Conservation (phyloP, 306 rosid species). For the Lathyrus sativus region DNA sequence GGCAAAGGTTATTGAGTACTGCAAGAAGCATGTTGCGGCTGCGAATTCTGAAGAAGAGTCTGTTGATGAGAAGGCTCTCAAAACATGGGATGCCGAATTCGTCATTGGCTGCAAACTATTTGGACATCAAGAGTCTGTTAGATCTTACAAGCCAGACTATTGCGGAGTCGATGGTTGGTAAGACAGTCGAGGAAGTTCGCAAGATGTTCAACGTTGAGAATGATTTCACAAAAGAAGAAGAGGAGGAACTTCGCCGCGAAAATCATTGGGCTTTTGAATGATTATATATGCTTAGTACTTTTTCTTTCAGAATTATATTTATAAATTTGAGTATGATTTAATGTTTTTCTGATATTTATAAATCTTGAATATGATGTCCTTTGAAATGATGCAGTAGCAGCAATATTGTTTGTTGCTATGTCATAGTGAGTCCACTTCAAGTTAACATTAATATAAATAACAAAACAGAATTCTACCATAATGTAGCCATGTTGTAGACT, state of each 20-base stretch:
- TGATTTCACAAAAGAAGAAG: constrained; percentile 72
- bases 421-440: no score
- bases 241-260: constrained; percentile 76
- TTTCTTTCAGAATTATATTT: no score
- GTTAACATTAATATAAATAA: no score
- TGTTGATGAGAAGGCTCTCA: neutral
- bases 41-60: neutral
- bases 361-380: no score
- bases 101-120: neutral
- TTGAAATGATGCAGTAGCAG: no score
- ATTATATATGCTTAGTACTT: no score
- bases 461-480: no score
- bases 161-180: constrained; percentile 72
- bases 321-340: no score
- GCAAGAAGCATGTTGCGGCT: neutral
- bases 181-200: constrained; percentile 69
- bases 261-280: constrained; percentile 59
- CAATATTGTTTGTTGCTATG: no score
- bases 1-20: neutral
- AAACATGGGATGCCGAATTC: neutral
- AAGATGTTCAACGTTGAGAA: constrained; percentile 68
- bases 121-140: constrained; percentile 32
- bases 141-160: constrained; percentile 73
- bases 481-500: no score
- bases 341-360: no score